Evolutionary conservation across 2,329 filamentous ascomycete genomes (phyloP).

Genomic region (Blumeriella jaapii): DNA sequence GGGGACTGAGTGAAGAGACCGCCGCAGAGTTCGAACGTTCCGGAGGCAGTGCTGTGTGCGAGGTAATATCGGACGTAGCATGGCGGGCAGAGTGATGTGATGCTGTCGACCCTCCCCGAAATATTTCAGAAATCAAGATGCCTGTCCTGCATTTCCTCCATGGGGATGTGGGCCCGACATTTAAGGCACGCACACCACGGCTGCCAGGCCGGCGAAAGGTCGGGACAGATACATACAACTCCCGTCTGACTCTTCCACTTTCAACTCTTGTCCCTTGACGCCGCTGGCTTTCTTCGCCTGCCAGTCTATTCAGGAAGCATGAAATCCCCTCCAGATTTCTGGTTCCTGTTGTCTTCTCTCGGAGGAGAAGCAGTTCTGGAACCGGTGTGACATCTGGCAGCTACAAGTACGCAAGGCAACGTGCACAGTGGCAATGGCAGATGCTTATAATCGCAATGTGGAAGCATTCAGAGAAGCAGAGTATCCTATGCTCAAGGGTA

Average conservation of each 20-base stretch:
- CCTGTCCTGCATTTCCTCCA: too few relatives aligned
- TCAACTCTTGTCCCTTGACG: constrained; percentile 7
- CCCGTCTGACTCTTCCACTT: constrained; percentile 4
- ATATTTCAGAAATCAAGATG: not conserved
- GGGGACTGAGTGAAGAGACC: constrained; percentile 39
- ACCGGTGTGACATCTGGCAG: constrained; percentile 10
- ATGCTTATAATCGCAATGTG: constrained; percentile 44
- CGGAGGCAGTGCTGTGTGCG: constrained; percentile 19
- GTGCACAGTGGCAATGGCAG: constrained; percentile 14
- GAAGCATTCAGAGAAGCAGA: constrained; percentile 47
- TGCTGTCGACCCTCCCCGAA: not conserved
- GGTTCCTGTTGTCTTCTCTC: constrained; percentile 11
- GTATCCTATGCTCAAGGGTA: constrained; percentile 61
- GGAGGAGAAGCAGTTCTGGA: constrained; percentile 9
- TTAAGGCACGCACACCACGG: not conserved
- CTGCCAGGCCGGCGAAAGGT: not conserved
- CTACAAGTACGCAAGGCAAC: not conserved
- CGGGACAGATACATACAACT: too few relatives aligned
- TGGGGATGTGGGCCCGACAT: not conserved
- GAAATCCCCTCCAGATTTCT: constrained; percentile 7
- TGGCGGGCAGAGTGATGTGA: constrained; percentile 16
- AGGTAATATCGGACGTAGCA: constrained; percentile 26
- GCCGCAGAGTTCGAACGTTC: constrained; percentile 25
- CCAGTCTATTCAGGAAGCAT: constrained; percentile 12
- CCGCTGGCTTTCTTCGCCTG: constrained; percentile 3